These are phyloP conservation scores for Lactarius quietus DNA, from an alignment of 768 basidiomycete genomes.

Conservation along the genomic window DNA sequence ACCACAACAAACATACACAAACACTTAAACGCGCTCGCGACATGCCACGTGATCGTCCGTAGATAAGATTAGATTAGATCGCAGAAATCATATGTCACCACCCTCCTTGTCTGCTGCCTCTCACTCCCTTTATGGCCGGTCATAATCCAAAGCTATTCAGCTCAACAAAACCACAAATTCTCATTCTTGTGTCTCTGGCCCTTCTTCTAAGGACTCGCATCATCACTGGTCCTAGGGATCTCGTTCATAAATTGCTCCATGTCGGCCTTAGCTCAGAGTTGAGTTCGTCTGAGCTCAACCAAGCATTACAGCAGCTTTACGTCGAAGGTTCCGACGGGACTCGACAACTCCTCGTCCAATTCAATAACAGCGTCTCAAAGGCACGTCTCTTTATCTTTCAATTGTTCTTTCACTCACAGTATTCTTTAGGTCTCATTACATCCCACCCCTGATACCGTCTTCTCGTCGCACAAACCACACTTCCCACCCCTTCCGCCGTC, in stretches of 20 bases:
- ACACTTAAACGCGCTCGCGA: slow-evolving; percentile 38
- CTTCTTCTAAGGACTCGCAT: slow-evolving; percentile 18
- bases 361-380: slow-evolving; percentile 59
- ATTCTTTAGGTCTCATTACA: slow-evolving; percentile 41
- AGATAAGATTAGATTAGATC: slow-evolving; percentile 1
- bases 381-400: slow-evolving; percentile 35
- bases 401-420: not conserved
- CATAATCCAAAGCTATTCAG: slow-evolving; percentile 1
- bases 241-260: slow-evolving; percentile 8
- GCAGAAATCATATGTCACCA: not conserved
- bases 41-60: slow-evolving; percentile 32
- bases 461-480: slow-evolving; percentile 44
- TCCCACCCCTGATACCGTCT: slow-evolving; percentile 51
- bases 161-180: slow-evolving; percentile 2
- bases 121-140: not conserved
- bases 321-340: slow-evolving; percentile 53
- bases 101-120: not conserved
- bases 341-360: slow-evolving; percentile 64
- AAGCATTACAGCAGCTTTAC: slow-evolving; percentile 61
- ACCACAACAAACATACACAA: slow-evolving; percentile 37
- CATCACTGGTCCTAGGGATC: slow-evolving; percentile 21
- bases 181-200: slow-evolving; percentile 13
- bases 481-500: slow-evolving; percentile 56
- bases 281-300: slow-evolving; percentile 39
- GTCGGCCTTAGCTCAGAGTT: slow-evolving; percentile 1